Evolutionary conservation across 2,329 filamentous ascomycete species (phyloP).

Genomic region (Fusarium equiseti): DNA sequence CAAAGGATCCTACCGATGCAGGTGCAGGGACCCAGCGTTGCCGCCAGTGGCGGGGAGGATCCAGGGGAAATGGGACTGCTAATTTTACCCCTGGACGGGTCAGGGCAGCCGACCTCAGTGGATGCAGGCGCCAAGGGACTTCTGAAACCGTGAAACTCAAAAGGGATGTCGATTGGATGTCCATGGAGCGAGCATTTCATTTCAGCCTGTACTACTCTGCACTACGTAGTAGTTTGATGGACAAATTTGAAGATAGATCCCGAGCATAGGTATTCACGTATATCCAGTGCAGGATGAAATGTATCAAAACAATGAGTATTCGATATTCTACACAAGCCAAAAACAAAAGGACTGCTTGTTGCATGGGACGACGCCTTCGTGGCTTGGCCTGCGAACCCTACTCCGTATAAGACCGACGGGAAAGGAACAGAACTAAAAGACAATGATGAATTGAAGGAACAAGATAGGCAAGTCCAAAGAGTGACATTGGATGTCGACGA

Average conservation of each 20-base stretch:
- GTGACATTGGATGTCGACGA: not conserved
- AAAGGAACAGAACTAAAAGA: not conserved
- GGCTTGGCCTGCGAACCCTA: slow-evolving; percentile 5
- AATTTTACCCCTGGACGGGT: slow-evolving; percentile 40
- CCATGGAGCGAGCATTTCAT: not conserved
- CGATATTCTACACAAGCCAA: not conserved
- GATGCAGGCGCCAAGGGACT: slow-evolving; percentile 20
- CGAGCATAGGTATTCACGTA: not conserved
- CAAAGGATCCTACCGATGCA: slow-evolving; percentile 3
- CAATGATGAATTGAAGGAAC: not conserved
- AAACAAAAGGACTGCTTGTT: not conserved
- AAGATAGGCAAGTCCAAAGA: not conserved
- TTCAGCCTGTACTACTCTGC: not conserved
- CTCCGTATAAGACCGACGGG: slow-evolving; percentile 8
- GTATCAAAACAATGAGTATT: not conserved
- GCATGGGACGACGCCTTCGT: slow-evolving; percentile 19
- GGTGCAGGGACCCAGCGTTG: slow-evolving; percentile 21
- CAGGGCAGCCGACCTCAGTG: not conserved
- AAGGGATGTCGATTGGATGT: slow-evolving; percentile 16
- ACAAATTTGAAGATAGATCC: not conserved
- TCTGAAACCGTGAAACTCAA: slow-evolving; percentile 45
- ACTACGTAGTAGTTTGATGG: not conserved
- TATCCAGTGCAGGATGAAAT: not conserved
- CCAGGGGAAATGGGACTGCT: slow-evolving; percentile 35
- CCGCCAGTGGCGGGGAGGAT: slow-evolving; percentile 32